These are phyloP conservation scores for Fusarium chuoi DNA, from an alignment of 2,329 filamentous ascomycete species.

Conservation along the genomic window DNA sequence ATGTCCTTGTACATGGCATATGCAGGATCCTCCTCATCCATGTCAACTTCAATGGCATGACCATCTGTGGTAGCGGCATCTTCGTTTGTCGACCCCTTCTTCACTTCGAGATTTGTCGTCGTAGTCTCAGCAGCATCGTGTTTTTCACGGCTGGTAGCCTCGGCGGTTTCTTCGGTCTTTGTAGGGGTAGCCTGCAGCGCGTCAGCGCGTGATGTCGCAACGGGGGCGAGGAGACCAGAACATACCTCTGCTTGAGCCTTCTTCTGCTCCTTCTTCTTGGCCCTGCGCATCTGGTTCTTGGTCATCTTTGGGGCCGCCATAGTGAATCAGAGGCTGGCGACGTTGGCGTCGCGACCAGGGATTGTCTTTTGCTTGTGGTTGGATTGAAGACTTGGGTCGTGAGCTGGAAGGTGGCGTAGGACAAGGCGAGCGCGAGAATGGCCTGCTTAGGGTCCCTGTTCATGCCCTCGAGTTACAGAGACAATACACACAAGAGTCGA, in stretches of 20 bases:
- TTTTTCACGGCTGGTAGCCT: constrained; percentile 40
- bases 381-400: constrained; percentile 50
- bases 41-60: constrained; percentile 68
- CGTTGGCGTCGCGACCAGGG: constrained; percentile 40
- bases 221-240: background rate
- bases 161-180: constrained; percentile 31
- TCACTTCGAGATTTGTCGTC: constrained; percentile 55
- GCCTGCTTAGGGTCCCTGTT: constrained; percentile 53
- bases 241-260: constrained; percentile 67
- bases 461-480: constrained; percentile 42
- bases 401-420: constrained; percentile 53
- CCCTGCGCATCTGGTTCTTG: constrained; percentile 93
- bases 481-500: background rate
- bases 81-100: constrained; percentile 49
- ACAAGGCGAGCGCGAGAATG: constrained; percentile 47
- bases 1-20: constrained; percentile 87
- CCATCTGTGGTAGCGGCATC: constrained; percentile 57
- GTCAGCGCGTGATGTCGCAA: constrained; percentile 20
- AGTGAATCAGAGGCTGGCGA: constrained; percentile 47
- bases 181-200: constrained; percentile 31
- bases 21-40: constrained; percentile 77
- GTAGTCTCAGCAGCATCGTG: constrained; percentile 48
- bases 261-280: constrained; percentile 95
- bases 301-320: constrained; percentile 80
- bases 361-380: constrained; percentile 41